These are phyloP conservation scores for Beta corolliflora DNA, from an alignment of 179 eudicot species.

Conservation along the genomic window DNA sequence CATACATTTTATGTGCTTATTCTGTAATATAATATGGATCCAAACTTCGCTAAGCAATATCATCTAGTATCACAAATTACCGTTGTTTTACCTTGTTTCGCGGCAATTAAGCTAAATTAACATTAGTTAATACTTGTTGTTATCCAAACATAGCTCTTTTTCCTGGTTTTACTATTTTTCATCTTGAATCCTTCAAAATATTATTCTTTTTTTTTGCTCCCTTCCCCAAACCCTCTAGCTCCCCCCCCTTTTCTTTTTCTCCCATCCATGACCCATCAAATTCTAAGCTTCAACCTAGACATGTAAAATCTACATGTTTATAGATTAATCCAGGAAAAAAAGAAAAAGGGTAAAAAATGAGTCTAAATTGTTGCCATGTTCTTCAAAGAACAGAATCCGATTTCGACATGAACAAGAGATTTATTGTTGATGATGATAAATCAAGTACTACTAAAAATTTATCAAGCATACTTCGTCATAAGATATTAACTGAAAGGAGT, in stretches of 20 bases:
- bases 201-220: not conserved
- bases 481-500: constrained; percentile 10
- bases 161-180: not conserved
- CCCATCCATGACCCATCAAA: constrained; percentile 9
- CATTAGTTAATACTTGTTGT: constrained; percentile 9
- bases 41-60: too few species aligned
- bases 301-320: not conserved
- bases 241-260: not conserved
- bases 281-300: not conserved
- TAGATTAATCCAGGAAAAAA: not conserved
- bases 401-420: not conserved
- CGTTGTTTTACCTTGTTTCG: constrained; percentile 19
- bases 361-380: constrained; percentile 23
- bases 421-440: not conserved
- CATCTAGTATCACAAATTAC: not conserved
- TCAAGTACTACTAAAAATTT: not conserved
- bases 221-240: not conserved
- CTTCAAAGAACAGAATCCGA: constrained; percentile 8
- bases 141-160: constrained; percentile 13
- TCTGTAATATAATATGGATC: too few species aligned
- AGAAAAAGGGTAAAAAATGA: not conserved
- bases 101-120: constrained; percentile 3
- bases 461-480: constrained; percentile 6
- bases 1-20: too few species aligned
- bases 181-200: not conserved